Conservation (phyloP, 768 basidiomycete species). For the Trametopsis cervina region DNA sequence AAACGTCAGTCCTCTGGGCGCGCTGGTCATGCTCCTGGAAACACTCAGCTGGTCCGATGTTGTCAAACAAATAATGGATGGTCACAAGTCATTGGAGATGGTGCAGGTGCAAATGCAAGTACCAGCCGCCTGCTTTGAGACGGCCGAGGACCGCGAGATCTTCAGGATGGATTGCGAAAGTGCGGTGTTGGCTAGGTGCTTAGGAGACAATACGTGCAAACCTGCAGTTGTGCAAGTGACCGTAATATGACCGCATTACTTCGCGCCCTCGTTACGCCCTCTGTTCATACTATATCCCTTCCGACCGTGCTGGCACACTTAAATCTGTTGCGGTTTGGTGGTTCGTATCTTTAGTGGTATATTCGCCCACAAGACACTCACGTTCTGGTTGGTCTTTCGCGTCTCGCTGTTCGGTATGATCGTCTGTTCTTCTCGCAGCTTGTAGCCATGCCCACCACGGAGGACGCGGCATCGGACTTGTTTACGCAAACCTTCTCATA, state of each 20-base stretch:
- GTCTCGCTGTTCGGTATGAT: background rate
- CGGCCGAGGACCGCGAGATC: background rate
- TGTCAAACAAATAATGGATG: background rate
- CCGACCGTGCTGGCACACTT: too few species aligned
- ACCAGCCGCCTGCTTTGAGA: background rate
- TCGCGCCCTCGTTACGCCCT: background rate
- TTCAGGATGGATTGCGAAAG: background rate
- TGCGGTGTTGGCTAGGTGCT: background rate
- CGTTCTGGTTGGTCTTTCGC: background rate
- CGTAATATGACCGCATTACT: background rate
- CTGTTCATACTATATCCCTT: background rate
- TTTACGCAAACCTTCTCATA: background rate
- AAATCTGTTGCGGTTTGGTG: too few species aligned
- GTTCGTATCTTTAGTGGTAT: too few species aligned
- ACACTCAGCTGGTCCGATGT: background rate
- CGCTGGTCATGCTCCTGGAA: background rate
- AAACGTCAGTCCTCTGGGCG: background rate
- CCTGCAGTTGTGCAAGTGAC: background rate
- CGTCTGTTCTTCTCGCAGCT: background rate
- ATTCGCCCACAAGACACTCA: too few species aligned
- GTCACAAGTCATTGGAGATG: background rate
- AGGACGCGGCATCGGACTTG: background rate
- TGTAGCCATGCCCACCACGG: background rate
- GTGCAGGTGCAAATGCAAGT: background rate
- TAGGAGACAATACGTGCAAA: background rate